Conservation (phyloP, 768 basidiomycete species). For the Rhodotorula taiwanensis region DNA sequence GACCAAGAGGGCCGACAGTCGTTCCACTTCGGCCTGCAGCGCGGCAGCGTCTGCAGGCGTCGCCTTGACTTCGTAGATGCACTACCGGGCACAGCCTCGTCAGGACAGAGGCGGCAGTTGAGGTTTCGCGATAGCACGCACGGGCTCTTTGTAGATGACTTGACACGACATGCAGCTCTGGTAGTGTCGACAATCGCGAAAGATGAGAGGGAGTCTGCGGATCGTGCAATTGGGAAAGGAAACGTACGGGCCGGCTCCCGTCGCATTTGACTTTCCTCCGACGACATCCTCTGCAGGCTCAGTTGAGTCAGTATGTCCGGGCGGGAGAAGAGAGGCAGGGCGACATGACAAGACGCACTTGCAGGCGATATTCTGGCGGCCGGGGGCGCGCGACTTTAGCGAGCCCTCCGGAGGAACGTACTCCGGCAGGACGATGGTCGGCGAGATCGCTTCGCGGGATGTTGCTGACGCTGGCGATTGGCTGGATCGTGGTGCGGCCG, state of each 20-base stretch:
- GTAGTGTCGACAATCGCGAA: too few relatives aligned
- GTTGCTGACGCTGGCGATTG: too few relatives aligned
- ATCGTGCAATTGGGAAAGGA: too few relatives aligned
- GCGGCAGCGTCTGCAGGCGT: not conserved
- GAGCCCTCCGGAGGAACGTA: not conserved
- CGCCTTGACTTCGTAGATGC: not conserved
- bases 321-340: not conserved
- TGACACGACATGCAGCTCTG: conserved; percentile 5
- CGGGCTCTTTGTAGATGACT: conserved; percentile 3
- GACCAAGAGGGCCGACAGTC: too few relatives aligned
- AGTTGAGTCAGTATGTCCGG: too few relatives aligned
- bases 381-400: not conserved
- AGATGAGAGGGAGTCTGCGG: too few relatives aligned
- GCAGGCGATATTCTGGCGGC: not conserved
- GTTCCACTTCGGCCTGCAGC: not conserved
- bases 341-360: not conserved
- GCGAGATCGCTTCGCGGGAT: too few relatives aligned
- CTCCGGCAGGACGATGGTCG: not conserved
- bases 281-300: not conserved
- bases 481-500: too few relatives aligned
- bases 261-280: not conserved
- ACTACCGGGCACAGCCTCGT: not conserved
- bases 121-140: not conserved
- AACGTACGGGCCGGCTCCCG: too few relatives aligned
- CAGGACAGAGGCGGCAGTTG: too few relatives aligned